These are phyloP conservation scores for Rosa rugosa DNA, from an alignment of 306 rosid species.

Conservation along the genomic window DNA sequence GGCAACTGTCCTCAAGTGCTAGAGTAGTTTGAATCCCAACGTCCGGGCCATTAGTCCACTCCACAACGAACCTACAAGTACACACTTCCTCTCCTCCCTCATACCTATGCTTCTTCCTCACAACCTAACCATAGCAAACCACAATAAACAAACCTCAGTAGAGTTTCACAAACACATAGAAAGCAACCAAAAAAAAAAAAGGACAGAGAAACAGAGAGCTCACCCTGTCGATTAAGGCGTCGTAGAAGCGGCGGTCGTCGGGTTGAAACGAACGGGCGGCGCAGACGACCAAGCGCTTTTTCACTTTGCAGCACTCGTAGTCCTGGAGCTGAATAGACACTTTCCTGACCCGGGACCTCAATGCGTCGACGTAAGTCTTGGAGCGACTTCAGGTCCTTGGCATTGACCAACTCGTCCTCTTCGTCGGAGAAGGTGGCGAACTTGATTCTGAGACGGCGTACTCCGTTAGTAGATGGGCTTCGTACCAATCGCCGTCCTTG, in stretches of 20 bases:
- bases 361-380: constrained; percentile 23
- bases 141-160: too few relatives aligned
- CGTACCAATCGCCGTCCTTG: constrained; percentile 47
- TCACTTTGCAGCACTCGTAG: constrained; percentile 30
- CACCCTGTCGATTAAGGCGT: constrained; percentile 39
- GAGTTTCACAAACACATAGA: not conserved
- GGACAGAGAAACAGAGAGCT: not conserved
- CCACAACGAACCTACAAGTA: constrained; percentile 47
- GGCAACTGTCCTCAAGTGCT: constrained; percentile 46
- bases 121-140: constrained; percentile 40
- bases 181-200: not conserved
- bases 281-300: constrained; percentile 29
- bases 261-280: constrained; percentile 27
- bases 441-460: constrained; percentile 21
- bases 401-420: constrained; percentile 14
- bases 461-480: constrained; percentile 12
- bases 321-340: constrained; percentile 43
- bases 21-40: constrained; percentile 27
- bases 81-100: constrained; percentile 51
- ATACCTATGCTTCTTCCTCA: constrained; percentile 37
- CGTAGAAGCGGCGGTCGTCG: constrained; percentile 46
- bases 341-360: constrained; percentile 36
- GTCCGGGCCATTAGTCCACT: constrained; percentile 70
- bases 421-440: constrained; percentile 22
- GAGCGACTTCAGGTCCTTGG: constrained; percentile 12